phyloP scores from a whole-genome alignment of 768 basidiomycete species.

The Rubroboletus pulcherrimus region DNA sequence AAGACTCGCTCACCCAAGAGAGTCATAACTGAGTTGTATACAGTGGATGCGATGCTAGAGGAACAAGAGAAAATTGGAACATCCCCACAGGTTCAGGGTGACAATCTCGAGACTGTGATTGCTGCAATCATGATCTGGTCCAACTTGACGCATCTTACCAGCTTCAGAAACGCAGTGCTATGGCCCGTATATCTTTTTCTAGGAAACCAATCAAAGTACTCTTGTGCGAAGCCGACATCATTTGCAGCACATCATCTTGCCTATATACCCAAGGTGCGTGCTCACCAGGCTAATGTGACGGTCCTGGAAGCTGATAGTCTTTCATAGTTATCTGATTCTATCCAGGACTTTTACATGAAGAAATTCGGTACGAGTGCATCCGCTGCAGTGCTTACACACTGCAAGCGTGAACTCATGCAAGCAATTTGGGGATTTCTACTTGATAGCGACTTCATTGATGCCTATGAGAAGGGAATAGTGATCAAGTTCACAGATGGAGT shows the following conservation, averaged over 20 bases:
- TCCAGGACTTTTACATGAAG: background rate
- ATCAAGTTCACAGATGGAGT: constrained; percentile 22
- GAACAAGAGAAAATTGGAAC: no score
- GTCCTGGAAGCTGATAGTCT: no score
- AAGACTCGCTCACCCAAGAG: background rate
- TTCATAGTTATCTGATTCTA: background rate
- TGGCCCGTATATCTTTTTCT: constrained; percentile 19
- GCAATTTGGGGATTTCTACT: constrained; percentile 21
- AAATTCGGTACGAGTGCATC: background rate
- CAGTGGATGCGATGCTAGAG: background rate
- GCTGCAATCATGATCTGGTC: constrained; percentile 26
- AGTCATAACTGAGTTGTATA: background rate
- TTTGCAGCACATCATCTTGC: background rate
- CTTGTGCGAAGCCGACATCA: background rate
- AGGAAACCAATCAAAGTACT: constrained; percentile 1
- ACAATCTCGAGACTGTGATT: background rate
- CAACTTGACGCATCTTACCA: constrained; percentile 20
- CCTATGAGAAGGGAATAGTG: constrained; percentile 18
- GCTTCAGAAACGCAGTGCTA: constrained; percentile 10
- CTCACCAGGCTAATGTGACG: background rate
- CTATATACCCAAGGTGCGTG: background rate
- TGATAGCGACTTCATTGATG: constrained; percentile 20
- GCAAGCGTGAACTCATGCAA: constrained; percentile 24
- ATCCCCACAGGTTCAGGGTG: background rate
- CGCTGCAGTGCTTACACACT: constrained; percentile 5